Base-by-base conservation (phyloP, 2,329 filamentous ascomycete genomes). In the Pestalotiopsis sp. region DNA sequence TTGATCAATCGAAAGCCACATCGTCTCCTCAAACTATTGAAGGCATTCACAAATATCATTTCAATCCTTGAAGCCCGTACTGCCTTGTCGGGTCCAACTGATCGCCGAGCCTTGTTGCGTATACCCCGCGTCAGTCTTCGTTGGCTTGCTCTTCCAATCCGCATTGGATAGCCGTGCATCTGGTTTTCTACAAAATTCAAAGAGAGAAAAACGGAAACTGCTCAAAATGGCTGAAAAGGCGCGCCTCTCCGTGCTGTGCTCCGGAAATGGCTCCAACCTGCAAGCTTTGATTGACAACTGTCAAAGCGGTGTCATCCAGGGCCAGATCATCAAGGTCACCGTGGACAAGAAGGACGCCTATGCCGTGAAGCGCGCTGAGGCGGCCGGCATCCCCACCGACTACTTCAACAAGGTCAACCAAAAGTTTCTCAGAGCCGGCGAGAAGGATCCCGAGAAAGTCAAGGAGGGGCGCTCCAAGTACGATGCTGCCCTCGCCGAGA, bases 391-490 rank as follows among this genome's bases (percentile, higher is more conserved):
- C 68, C 90, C 92, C 0, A 93, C 89, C 67, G 87, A 88, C 67
- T 95, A 95, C 83, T 94, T 95, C 85, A 95, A 95, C 80, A 87
- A 96, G 56, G 85, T 95, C 68, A 86, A 88, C 45, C 91, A 93
- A 81, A 94, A 93, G 69, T 88, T 87, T 76, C 77, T 83, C 66
- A 72, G 73, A n/a, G 82, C 83, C 68, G 85, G 86, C 39, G 93
- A 93, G 76, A 87, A 85, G 71, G 87, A 94, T 74, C 81, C 87
- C 20, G 73, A 76, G 23, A 78, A 82, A 80, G 70, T 90, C 77
- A 74, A 82, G 17, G 84, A 87, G 57, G 91, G 89, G 1, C 88
- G 94, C 27, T 82, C 86, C 61, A 85, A 84, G 66, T 97, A 96
- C 79, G 94, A 97, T 77, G 87, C 89, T 14, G 92, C 93, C 58